These are phyloP conservation scores for Pseudocercospora crystallina DNA, from an alignment of 2,329 filamentous ascomycete genomes.

Conservation along the genomic window DNA sequence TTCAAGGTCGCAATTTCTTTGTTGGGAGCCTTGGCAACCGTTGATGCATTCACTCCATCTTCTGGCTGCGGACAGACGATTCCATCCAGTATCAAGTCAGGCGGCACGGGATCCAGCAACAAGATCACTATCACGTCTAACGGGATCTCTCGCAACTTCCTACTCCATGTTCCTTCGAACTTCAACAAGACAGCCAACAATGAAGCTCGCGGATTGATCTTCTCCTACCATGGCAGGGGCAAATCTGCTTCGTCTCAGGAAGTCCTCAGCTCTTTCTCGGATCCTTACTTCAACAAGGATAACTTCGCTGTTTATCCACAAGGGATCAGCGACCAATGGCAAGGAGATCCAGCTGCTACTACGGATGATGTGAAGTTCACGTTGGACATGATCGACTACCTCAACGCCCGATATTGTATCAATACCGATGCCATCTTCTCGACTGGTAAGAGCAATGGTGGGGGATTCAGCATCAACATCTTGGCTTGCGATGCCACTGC, in stretches of 20 bases:
- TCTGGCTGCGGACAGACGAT: conserved; percentile 28
- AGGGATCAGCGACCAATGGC: conserved; percentile 39
- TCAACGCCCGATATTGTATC: conserved; percentile 46
- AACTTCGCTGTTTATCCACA: conserved; percentile 49
- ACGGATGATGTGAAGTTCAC: conserved; percentile 47
- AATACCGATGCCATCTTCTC: conserved; percentile 45
- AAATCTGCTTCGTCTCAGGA: conserved; percentile 41
- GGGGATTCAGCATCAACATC: conserved; percentile 45
- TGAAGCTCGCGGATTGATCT: conserved; percentile 42
- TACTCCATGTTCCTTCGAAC: conserved; percentile 40
- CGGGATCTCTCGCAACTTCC: conserved; percentile 34
- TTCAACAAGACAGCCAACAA: conserved; percentile 36
- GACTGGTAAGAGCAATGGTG: conserved; percentile 56
- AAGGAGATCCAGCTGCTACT: conserved; percentile 43
- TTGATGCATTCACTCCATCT: conserved; percentile 10
- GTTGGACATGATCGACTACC: conserved; percentile 41
- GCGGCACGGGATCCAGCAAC: conserved; percentile 23
- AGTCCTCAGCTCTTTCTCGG: conserved; percentile 46
- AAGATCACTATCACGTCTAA: conserved; percentile 21
- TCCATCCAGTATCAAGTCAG: conserved; percentile 18
- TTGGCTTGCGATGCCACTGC: conserved; percentile 48
- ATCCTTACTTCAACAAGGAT: conserved; percentile 45
- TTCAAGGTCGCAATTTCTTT: background rate
- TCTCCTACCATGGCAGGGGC: conserved; percentile 49
- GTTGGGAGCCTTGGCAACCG: background rate